These are phyloP conservation scores for Malus hybrid DNA, from an alignment of 331 rosid species.

Conservation along the genomic window DNA sequence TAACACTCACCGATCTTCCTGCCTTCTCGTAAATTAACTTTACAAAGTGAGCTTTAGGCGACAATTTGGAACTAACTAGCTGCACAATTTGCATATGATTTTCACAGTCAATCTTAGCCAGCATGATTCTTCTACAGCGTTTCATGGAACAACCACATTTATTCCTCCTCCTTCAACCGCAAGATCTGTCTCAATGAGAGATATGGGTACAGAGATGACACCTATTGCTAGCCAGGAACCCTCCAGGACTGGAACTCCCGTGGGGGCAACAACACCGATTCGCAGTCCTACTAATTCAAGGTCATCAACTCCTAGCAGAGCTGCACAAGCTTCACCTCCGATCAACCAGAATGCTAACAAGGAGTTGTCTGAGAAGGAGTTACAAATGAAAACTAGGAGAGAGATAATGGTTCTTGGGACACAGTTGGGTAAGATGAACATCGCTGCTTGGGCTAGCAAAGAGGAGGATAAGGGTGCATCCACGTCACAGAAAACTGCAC, in stretches of 20 bases:
- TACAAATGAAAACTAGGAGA: slow-evolving; percentile 84
- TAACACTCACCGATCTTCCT: neutral
- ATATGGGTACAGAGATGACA: slow-evolving; percentile 99
- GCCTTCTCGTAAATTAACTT: neutral
- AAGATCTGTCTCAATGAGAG: slow-evolving; percentile 97
- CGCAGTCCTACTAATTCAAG: slow-evolving; percentile 86
- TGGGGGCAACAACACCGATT: slow-evolving; percentile 85
- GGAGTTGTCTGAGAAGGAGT: slow-evolving; percentile 80
- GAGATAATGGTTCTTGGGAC: slow-evolving; percentile 92
- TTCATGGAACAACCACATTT: slow-evolving; percentile 70
- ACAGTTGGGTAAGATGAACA: slow-evolving; percentile 84
- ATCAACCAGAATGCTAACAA: slow-evolving; percentile 25
- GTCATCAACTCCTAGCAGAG: slow-evolving; percentile 80
- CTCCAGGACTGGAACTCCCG: slow-evolving; percentile 92
- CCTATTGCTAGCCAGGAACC: slow-evolving; percentile 99
- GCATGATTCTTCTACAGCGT: slow-evolving; percentile 63
- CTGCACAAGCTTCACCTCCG: slow-evolving; percentile 29
- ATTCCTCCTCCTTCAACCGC: slow-evolving; percentile 89
- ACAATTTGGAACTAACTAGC: neutral
- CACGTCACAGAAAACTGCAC: slow-evolving; percentile 47
- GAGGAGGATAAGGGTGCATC: slow-evolving; percentile 89
- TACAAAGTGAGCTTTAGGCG: neutral
- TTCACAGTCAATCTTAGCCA: slow-evolving; percentile 73
- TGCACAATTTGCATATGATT: neutral
- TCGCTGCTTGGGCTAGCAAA: slow-evolving; percentile 99